These are phyloP conservation scores for Nyssa sinensis DNA, from an alignment of 148 eudicot genomes.

Conservation along the genomic window DNA sequence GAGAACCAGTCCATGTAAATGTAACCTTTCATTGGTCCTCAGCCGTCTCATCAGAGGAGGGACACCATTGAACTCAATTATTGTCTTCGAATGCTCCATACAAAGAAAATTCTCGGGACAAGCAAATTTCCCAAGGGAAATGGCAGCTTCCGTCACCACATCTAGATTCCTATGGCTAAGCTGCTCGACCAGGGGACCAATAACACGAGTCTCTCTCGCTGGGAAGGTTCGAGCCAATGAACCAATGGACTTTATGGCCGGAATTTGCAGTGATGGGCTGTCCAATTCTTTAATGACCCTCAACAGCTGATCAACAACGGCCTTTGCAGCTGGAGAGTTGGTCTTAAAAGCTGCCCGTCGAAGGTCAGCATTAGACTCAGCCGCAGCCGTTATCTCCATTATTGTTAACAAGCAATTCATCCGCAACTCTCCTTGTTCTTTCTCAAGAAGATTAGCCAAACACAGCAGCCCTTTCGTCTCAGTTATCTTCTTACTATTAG, in stretches of 20 bases:
- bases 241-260: constrained; percentile 69
- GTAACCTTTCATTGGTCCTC: constrained; percentile 38
- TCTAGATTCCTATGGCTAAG: constrained; percentile 43
- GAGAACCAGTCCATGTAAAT: constrained; percentile 45
- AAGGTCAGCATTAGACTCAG: constrained; percentile 68
- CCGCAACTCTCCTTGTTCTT: constrained; percentile 52
- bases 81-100: constrained; percentile 56
- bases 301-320: constrained; percentile 69
- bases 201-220: constrained; percentile 58
- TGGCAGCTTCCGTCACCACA: constrained; percentile 58
- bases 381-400: constrained; percentile 69
- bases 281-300: constrained; percentile 42
- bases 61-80: constrained; percentile 64
- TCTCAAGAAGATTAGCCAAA: constrained; percentile 72
- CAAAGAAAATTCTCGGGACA: constrained; percentile 65
- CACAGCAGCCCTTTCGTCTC: constrained; percentile 88
- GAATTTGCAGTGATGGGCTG: constrained; percentile 29
- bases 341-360: constrained; percentile 76
- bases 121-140: constrained; percentile 66
- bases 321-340: constrained; percentile 75
- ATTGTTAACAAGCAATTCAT: constrained; percentile 65
- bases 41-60: constrained; percentile 58
- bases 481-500: constrained; percentile 63
- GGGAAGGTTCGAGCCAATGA: constrained; percentile 74
- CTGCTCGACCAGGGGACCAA: constrained; percentile 57